Percentiles rank a stretch among this genome's conserved stretches.
phyloP scores from a whole-genome alignment of 345 rosid species.

The Eucalyptus cloeziana region DNA sequence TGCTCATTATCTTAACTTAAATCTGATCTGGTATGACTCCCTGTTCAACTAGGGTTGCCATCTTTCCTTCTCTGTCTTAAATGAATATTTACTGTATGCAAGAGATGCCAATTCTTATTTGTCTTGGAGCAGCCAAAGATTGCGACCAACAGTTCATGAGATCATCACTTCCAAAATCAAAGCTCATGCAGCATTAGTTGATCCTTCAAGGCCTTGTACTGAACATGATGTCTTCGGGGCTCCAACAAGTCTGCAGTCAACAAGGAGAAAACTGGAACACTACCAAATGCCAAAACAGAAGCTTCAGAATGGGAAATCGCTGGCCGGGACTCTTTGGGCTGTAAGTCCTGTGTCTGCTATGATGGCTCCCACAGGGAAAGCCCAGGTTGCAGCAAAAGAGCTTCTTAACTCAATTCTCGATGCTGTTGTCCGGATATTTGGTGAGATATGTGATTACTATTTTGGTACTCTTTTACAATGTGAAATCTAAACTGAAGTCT shows the following conservation, averaged over 20 bases:
- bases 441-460: slow-evolving; percentile 27
- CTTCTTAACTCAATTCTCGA: slow-evolving; percentile 92
- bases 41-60: neutral
- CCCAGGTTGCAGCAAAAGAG: slow-evolving; percentile 80
- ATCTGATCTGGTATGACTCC: neutral
- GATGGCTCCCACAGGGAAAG: slow-evolving; percentile 96
- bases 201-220: slow-evolving; percentile 46
- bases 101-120: neutral
- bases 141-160: slow-evolving; percentile 94
- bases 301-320: slow-evolving; percentile 66
- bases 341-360: slow-evolving; percentile 94
- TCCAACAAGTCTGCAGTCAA: slow-evolving; percentile 29
- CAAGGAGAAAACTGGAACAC: slow-evolving; percentile 62
- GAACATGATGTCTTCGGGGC: slow-evolving; percentile 36
- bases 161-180: slow-evolving; percentile 84
- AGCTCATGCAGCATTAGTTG: slow-evolving; percentile 47
- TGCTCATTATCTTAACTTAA: neutral
- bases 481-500: neutral
- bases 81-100: neutral
- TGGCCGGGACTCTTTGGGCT: slow-evolving; percentile 57
- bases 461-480: neutral
- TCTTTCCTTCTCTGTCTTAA: neutral
- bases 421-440: slow-evolving; percentile 71
- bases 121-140: slow-evolving; percentile 61
- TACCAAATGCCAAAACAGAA: slow-evolving; percentile 60